Evolutionary conservation across 1,284 basidiomycete genomes (phyloP).

Genomic region (Melampsora larici-populina): DNA sequence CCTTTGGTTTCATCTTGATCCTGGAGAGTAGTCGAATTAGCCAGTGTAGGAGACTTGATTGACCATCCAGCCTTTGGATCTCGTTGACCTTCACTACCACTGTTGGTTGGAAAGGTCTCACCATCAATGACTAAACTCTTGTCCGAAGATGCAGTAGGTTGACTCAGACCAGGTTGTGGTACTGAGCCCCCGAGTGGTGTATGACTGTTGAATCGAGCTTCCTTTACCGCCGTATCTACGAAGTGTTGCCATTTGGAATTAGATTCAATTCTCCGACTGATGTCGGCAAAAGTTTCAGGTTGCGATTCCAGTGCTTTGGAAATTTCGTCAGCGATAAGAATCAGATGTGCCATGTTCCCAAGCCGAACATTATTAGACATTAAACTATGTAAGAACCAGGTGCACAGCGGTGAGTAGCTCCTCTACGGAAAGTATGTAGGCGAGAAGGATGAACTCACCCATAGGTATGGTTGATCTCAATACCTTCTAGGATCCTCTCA

Average conservation of each 20-base stretch:
- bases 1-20: conserved; percentile 1
- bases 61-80: no score
- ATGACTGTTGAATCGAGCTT: conserved; percentile 78
- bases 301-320: conserved; percentile 79
- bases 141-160: not conserved
- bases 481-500: conserved; percentile 76
- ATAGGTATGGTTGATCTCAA: conserved; percentile 70
- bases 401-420: not conserved
- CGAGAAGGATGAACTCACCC: conserved; percentile 58
- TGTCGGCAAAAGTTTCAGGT: conserved; percentile 69
- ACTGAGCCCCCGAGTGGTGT: conserved; percentile 71
- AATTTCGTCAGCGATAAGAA: conserved; percentile 86
- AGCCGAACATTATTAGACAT: conserved; percentile 66
- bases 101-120: no score
- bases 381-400: conserved; percentile 1
- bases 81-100: no score
- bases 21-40: not conserved
- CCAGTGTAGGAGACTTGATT: no score
- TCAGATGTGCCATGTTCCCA: conserved; percentile 96
- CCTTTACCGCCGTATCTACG: conserved; percentile 73
- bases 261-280: conserved; percentile 66
- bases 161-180: conserved; percentile 21
- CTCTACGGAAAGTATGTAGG: not conserved
- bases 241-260: conserved; percentile 83
- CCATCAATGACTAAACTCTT: not conserved